Conservation (phyloP, 345 rosid genomes). For the Pelargonium nanum region DNA sequence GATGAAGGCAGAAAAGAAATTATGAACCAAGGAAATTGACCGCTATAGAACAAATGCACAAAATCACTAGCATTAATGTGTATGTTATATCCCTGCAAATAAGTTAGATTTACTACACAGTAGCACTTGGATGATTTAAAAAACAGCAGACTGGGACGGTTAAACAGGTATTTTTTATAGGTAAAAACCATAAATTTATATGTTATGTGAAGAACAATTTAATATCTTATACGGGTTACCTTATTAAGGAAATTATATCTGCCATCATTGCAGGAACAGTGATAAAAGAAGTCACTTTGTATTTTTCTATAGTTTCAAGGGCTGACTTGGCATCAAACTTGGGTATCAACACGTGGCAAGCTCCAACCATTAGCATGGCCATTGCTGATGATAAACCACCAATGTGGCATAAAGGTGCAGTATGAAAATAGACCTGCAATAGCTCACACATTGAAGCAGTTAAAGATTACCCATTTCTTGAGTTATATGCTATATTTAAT, state of each 20-base stretch:
- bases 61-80: background rate
- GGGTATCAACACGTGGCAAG: slow-evolving; percentile 60
- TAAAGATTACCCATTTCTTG: background rate
- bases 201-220: background rate
- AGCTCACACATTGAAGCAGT: slow-evolving; percentile 5
- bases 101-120: too few relatives aligned
- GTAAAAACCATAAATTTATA: background rate
- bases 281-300: slow-evolving; percentile 66
- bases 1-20: slow-evolving; percentile 7
- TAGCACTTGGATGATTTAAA: too few relatives aligned
- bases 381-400: slow-evolving; percentile 83
- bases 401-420: slow-evolving; percentile 74
- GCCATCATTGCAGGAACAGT: slow-evolving; percentile 75
- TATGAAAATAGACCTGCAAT: slow-evolving; percentile 75
- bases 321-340: slow-evolving; percentile 60
- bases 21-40: slow-evolving; percentile 8
- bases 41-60: background rate
- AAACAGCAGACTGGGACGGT: too few relatives aligned
- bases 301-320: slow-evolving; percentile 39
- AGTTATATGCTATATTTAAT: background rate
- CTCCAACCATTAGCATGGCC: slow-evolving; percentile 88
- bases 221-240: slow-evolving; percentile 24
- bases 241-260: slow-evolving; percentile 40
- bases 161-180: background rate
- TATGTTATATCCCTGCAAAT: background rate